These are phyloP conservation scores for Aphanoascus verrucosus DNA, from an alignment of 2,329 filamentous ascomycete genomes.

Conservation along the genomic window DNA sequence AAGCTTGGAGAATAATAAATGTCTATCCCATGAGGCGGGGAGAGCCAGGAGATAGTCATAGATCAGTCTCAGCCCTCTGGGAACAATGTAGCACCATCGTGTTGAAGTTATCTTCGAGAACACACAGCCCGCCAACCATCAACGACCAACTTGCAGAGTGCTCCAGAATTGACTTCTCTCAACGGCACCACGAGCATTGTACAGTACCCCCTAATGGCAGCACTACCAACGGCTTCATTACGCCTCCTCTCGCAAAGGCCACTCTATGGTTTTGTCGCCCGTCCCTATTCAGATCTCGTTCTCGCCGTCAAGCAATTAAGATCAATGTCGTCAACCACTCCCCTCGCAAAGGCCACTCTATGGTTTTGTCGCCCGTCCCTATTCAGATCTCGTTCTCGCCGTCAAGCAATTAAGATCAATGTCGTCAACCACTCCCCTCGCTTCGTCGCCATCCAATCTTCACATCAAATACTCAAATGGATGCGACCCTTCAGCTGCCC, in stretches of 20 bases:
- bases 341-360: not conserved
- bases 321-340: not conserved
- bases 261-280: not conserved
- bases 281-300: not conserved
- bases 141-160: too few species aligned
- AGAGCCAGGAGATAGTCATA: too few species aligned
- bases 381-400: not conserved
- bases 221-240: not conserved
- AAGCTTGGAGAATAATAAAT: too few species aligned
- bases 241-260: not conserved
- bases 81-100: too few species aligned
- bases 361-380: not conserved
- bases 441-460: not conserved
- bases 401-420: not conserved
- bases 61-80: too few species aligned
- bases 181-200: not conserved
- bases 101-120: too few species aligned
- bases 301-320: not conserved
- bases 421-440: not conserved
- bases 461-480: conserved; percentile 5
- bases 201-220: not conserved
- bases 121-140: too few species aligned
- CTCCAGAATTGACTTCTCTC: too few species aligned
- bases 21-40: too few species aligned
- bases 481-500: conserved; percentile 3